Evolutionary conservation across 305 asterid genomes (phyloP), one percentile per base, ranked within the genome.

Genomic region (Solanum aculeatissimum): DNA sequence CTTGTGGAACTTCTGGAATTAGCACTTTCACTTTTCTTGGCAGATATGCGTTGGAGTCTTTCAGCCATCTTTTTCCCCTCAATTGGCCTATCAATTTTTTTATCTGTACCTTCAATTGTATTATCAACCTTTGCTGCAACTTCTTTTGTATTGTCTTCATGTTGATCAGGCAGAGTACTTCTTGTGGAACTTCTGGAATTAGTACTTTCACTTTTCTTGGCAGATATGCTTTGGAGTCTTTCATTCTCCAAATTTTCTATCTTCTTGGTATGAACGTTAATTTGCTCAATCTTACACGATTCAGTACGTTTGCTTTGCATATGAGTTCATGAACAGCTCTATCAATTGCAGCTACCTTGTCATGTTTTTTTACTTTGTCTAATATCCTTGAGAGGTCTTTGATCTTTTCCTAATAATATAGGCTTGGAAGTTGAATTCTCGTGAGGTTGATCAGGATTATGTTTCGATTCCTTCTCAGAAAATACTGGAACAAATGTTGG

Each of bases 161-260:
- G 86, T 84, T 91, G 91, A 86, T 92, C 93, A 1, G 93, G 92
- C 43, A 93, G 68, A 2, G 95, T 90, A 29, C 97, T 95, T 60
- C 88, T 90, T 10, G 94, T 90, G 12, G 95, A 93, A 6, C 91
- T 88, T 55, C 83, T 85, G 25, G 88, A 91, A 70, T 88, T 84
- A 15, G 40, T 69, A 63, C 84, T 84, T 83, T 71, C 84, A 51
- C 84, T 51, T 74, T 57, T 62, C 42, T 81, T 81, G 19, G 80
- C 23, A n/a, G n/a, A 14, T 45, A 54, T 57, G 18, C 9, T 85
- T n/a, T 62, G 66, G 63, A 32, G 57, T 43, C 7, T 55, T 84
- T 69, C 87, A 42, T 85, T 84, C 35, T 63, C 12, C 23, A 47
- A 10, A 51, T 79, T 80, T 84, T 69, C 81, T 45, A 14, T 62